Conservation (phyloP, 108 stramenopile species). For the Seminavis robusta region DNA sequence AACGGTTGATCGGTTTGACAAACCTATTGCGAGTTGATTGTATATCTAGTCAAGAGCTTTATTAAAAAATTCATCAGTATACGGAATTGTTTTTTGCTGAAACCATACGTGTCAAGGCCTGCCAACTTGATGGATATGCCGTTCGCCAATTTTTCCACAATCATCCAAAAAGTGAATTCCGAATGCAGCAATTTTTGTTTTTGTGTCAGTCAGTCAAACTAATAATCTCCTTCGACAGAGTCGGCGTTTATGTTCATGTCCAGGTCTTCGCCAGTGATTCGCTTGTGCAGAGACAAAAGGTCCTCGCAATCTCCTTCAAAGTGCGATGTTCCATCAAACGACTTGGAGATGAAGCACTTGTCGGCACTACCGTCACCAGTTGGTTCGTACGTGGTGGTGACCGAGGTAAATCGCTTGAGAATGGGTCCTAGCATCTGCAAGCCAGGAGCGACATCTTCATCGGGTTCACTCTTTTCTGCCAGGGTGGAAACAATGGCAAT, state of each 20-base stretch:
- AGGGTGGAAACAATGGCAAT: constrained; percentile 97
- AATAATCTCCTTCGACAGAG: constrained; percentile 86
- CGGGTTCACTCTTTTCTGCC: constrained; percentile 88
- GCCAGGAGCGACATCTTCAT: constrained; percentile 92
- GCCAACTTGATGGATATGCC: too few relatives aligned
- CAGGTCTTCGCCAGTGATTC: constrained; percentile 93
- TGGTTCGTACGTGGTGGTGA: constrained; percentile 88
- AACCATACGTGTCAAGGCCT: neutral
- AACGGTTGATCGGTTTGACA: too few relatives aligned
- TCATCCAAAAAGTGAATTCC: too few relatives aligned
- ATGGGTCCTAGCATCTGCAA: constrained; percentile 91
- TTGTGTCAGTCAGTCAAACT: too few relatives aligned
- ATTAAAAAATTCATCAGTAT: too few relatives aligned
- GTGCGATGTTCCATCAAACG: constrained; percentile 98
- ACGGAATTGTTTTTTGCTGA: neutral
- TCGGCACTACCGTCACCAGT: constrained; percentile 83
- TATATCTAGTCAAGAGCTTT: too few relatives aligned
- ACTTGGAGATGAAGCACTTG: constrained; percentile 91
- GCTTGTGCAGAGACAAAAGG: constrained; percentile 88
- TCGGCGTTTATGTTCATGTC: constrained; percentile 93
- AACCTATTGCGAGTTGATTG: too few relatives aligned
- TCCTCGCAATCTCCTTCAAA: constrained; percentile 94
- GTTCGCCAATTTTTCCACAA: too few relatives aligned
- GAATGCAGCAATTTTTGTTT: too few relatives aligned
- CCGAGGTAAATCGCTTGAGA: constrained; percentile 90